Evolutionary conservation across 2,329 filamentous ascomycete genomes (phyloP), one percentile per base, ranked within the genome.

Genomic region (Diplodia intermedia): DNA sequence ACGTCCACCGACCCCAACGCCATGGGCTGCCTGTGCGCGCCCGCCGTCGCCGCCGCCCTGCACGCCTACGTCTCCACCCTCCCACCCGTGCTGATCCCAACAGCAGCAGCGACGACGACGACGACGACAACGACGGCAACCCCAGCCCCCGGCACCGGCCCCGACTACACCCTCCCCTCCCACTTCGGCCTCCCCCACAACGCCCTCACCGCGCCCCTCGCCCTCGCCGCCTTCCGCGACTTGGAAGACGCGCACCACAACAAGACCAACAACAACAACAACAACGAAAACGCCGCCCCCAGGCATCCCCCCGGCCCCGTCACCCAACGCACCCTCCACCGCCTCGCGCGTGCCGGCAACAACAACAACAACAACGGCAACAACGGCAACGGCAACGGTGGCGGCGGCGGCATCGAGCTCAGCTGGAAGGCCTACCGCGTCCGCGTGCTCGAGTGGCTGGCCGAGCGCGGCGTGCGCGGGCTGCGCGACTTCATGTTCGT

Each of bases 401-500:
- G 36, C 15, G 18, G 4, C 52, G 82, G 79, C 62, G 75, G 94
- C 49, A 83, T 82, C 12, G 66, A 65, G 50, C 50, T 68, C 5
- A 50, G 29, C 26, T 96, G 91, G 90, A 87, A 90, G 72, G 88
- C 91, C 61, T 97, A 93, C 77, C 85, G 91, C 68, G 82, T 92
- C 6, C 86, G 87, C n/a, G 89, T 94, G 70, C 79, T 97, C 68
- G 83, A 84, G 61, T 88, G 89, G 79, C 78, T 96, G 70, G 89
- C 90, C 69, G 81, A 80, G 6, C 85, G 85, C 65, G 90, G 90
- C 0, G 83, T 91, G 55, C 80, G 78, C 12, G 93, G 93, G 0
- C 83, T 94, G 36, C 85, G 86, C 18, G 85, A 89, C 70, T 79
- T 96, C 73, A 90, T 96, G 85, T 91, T 91, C 77, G 92, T 89